Base-by-base conservation (phyloP, 306 rosid species). In the Cucurbita ficifolia region DNA sequence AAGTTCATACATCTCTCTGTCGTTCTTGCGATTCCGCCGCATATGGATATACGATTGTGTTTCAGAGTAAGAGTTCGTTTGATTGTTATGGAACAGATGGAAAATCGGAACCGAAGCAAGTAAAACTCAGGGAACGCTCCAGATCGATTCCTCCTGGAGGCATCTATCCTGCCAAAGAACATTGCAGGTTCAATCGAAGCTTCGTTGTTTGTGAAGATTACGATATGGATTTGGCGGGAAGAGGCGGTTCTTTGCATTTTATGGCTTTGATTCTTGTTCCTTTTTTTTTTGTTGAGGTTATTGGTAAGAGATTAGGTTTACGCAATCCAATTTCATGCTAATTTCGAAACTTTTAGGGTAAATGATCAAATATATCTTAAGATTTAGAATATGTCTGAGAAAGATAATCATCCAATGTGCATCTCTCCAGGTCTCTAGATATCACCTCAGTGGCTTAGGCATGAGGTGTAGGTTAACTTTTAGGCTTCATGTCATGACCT, bases 121-220 rank as follows among this genome's bases (percentile, higher is more conserved):
- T 84, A 48, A 82, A 81, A 78, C 78, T 87, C 73, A 88, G 88
- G 78, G 88, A 81, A 51, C 89, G 83, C 75, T 90, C 98, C 73
- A 88, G 78, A 67, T 92, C 98, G 53, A 89, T 94, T 33, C 92
- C 95, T 60, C 92, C 92, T 12, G 98, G 97, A 78, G 96, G 96
- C 39, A 90, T 89, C 52, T 89, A 94, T 77, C 98, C 98, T 0
- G 98, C 98, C 17, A 94, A 90, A 80, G 97, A 94, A 74, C 92
- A 90, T 48, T 94, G 98, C 96, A 93, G 98, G 98, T 93, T 63
- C 19, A 2, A 11, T 17, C 29, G 0, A 1, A 0, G 54, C 56
- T 76, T 64, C 22, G 11, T 39, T 74, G 39, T 74, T 53, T 59
- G 8, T 62, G 2, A 46, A 42, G 16, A n/a, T 39, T 12, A 19